Evolutionary conservation across 805 yeast genomes (phyloP).

Genomic region (Barnettozyma wickerhamii): DNA sequence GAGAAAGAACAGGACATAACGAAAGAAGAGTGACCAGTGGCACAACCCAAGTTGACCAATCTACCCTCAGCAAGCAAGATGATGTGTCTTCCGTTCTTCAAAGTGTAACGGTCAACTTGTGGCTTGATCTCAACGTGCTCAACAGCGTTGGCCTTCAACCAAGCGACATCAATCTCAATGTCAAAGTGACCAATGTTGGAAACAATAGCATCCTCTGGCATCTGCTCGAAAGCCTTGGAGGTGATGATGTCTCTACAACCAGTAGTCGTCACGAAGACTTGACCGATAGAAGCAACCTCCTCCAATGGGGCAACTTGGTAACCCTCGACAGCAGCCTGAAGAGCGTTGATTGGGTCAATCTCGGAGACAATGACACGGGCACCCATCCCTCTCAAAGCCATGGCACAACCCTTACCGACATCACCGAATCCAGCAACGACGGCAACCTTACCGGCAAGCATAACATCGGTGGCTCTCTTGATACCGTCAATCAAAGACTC

Average conservation of each 20-base stretch:
- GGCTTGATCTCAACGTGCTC: conserved; percentile 97
- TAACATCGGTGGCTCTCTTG: conserved; percentile 99
- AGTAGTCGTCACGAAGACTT: conserved; percentile 98
- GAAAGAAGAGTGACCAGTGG: conserved; percentile 98
- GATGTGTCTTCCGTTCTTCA: conserved; percentile 86
- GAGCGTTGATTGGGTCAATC: conserved; percentile 97
- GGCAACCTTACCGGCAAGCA: conserved; percentile 99
- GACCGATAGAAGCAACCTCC: conserved; percentile 89
- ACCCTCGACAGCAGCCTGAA: conserved; percentile 99
- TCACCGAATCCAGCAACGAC: conserved; percentile 99
- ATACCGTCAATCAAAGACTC: conserved; percentile 98
- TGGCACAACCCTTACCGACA: conserved; percentile 99
- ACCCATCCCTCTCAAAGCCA: conserved; percentile 98
- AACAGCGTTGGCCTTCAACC: conserved; percentile 92
- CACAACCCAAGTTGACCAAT: conserved; percentile 98
- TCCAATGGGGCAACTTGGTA: conserved; percentile 95
- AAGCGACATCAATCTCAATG: conserved; percentile 98
- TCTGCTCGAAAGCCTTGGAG: conserved; percentile 76
- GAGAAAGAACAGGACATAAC: conserved; percentile 99
- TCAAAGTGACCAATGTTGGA: conserved; percentile 99
- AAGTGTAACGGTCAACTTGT: conserved; percentile 95
- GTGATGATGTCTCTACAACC: conserved; percentile 99
- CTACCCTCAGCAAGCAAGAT: conserved; percentile 98
- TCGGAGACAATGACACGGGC: conserved; percentile 97
- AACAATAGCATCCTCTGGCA: conserved; percentile 99